Conservation (phyloP, 2,329 filamentous ascomycete species). For the Hymenoscyphus occultus region DNA sequence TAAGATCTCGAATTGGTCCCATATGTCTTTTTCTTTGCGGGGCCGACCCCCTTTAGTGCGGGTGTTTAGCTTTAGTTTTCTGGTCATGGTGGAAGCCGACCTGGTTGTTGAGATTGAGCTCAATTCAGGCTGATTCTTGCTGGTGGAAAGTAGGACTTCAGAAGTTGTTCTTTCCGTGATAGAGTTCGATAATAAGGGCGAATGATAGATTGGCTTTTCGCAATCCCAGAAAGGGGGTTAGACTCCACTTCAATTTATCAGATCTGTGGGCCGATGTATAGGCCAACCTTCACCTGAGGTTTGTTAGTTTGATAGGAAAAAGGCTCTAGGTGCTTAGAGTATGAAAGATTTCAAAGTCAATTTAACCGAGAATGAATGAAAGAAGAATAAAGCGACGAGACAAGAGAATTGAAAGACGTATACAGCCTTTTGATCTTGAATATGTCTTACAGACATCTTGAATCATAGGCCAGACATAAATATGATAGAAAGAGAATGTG, state of each 20-base stretch:
- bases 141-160: not conserved
- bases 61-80: slow-evolving; percentile 7
- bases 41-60: not conserved
- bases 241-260: not conserved
- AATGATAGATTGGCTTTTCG: not conserved
- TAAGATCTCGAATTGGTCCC: not conserved
- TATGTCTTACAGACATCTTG: not conserved
- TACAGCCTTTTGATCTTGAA: not conserved
- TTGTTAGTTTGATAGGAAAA: not conserved
- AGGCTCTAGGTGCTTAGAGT: not conserved
- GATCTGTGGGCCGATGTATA: not conserved
- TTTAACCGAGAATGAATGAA: not conserved
- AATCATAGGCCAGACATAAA: not conserved
- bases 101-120: not conserved
- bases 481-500: not conserved
- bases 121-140: not conserved
- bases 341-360: not conserved
- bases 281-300: not conserved
- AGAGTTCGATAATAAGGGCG: not conserved
- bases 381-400: not conserved
- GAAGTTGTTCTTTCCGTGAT: not conserved
- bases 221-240: not conserved
- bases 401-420: not conserved
- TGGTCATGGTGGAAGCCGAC: not conserved
- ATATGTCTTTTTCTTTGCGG: not conserved